These are phyloP conservation scores for Physocladia obscura DNA, from an alignment of 192 early-diverging fungal genomes.

Conservation along the genomic window DNA sequence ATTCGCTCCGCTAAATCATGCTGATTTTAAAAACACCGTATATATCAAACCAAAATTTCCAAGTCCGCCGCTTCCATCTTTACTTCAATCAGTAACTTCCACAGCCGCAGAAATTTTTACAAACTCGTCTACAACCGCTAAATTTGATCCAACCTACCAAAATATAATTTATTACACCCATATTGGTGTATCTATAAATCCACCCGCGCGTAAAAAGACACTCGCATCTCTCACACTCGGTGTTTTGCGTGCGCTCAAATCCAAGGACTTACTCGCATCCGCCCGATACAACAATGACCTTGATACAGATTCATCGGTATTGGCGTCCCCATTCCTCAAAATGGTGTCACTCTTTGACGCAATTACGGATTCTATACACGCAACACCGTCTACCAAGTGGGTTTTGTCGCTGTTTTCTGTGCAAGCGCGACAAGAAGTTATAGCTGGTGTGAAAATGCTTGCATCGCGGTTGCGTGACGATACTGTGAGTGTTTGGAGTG, in stretches of 20 bases:
- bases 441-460: neutral
- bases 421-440: neutral
- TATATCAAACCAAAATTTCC: neutral
- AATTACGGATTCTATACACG: neutral
- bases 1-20: neutral
- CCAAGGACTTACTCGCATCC: neutral
- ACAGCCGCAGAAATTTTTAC: neutral
- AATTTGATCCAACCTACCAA: neutral
- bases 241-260: neutral
- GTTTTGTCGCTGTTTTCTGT: neutral
- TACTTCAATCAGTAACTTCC: too few species aligned
- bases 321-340: neutral
- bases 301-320: neutral
- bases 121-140: neutral
- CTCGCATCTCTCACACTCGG: neutral
- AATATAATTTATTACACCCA: neutral
- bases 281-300: neutral
- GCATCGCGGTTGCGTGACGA: neutral
- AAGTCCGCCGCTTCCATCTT: too few species aligned
- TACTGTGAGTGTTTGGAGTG: neutral
- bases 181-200: neutral
- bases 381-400: neutral
- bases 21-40: neutral
- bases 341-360: neutral
- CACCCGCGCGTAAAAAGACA: neutral